Conservation (phyloP, 305 asterid species). For the Plantago lanceolata region DNA sequence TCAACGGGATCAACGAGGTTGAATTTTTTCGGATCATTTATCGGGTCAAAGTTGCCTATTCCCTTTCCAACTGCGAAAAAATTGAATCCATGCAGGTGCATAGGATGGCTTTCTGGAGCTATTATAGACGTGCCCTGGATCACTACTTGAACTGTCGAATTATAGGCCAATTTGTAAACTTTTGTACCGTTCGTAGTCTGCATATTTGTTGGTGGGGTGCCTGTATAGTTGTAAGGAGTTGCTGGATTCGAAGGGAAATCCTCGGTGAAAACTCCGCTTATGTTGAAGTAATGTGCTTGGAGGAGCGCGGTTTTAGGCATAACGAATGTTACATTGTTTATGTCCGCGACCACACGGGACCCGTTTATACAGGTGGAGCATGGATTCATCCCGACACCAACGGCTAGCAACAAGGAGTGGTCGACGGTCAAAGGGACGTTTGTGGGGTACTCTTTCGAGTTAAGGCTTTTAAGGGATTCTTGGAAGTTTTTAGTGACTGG, state of each 20-base stretch:
- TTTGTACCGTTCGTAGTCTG: conserved; percentile 47
- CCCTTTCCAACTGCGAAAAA: conserved; percentile 59
- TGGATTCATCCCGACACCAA: conserved; percentile 45
- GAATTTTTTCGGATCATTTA: conserved; percentile 37
- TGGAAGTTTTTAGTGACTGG: conserved; percentile 33
- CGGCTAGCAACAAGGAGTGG: conserved; percentile 48
- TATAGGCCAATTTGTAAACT: conserved; percentile 40
- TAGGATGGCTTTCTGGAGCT: conserved; percentile 56
- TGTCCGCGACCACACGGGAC: conserved; percentile 38
- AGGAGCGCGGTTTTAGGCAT: conserved; percentile 52
- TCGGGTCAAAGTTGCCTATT: conserved; percentile 43
- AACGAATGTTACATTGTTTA: conserved; percentile 55
- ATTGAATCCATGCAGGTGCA: conserved; percentile 62
- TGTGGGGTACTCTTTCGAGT: conserved; percentile 43
- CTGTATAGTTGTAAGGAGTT: conserved; percentile 44
- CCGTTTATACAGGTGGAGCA: conserved; percentile 39
- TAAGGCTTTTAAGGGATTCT: conserved; percentile 45
- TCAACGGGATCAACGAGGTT: conserved; percentile 65
- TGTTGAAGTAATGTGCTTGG: conserved; percentile 50
- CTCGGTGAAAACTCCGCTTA: conserved; percentile 51
- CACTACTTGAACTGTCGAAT: conserved; percentile 52
- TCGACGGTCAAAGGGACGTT: conserved; percentile 37
- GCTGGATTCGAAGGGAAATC: conserved; percentile 57
- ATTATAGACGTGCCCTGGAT: conserved; percentile 58
- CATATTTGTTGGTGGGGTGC: conserved; percentile 41